A percentile compares a stretch with the other conserved stretches of the same genome.
Evolutionary conservation across 2,329 filamentous ascomycete genomes (phyloP).

Genomic region (Ophiocordyceps sinensis): DNA sequence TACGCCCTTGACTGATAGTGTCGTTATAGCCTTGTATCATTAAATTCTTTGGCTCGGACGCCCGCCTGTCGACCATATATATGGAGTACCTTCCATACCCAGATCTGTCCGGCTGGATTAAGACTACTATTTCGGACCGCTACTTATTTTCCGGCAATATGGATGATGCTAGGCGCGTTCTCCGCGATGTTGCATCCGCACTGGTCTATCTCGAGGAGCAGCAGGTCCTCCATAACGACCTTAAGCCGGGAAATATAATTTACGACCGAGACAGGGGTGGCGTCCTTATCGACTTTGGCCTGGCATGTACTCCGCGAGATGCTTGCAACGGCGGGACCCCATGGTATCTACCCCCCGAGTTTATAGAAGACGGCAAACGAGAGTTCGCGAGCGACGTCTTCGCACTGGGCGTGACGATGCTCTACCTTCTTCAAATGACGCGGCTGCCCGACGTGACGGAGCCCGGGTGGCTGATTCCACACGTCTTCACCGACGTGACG

Average conservation of each 20-base stretch:
- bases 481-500: background rate
- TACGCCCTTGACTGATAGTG: background rate
- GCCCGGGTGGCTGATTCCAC: background rate
- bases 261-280: constrained; percentile 2
- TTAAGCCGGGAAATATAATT: constrained; percentile 7
- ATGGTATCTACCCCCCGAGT: constrained; percentile 1
- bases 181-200: constrained; percentile 5
- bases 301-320: background rate
- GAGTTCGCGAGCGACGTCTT: background rate
- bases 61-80: background rate
- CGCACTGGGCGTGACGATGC: background rate
- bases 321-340: background rate
- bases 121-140: background rate
- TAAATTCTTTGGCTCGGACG: background rate
- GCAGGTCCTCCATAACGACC: constrained; percentile 5
- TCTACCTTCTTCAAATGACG: background rate
- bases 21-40: background rate
- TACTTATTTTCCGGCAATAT: background rate
- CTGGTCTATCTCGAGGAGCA: constrained; percentile 4
- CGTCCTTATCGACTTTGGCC: constrained; percentile 3
- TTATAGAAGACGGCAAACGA: background rate
- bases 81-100: background rate
- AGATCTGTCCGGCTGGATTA: background rate
- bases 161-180: constrained; percentile 3
- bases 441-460: background rate